These are phyloP conservation scores for Ophiocordyceps sinensis DNA, from an alignment of 2,329 filamentous ascomycete species.

Conservation along the genomic window DNA sequence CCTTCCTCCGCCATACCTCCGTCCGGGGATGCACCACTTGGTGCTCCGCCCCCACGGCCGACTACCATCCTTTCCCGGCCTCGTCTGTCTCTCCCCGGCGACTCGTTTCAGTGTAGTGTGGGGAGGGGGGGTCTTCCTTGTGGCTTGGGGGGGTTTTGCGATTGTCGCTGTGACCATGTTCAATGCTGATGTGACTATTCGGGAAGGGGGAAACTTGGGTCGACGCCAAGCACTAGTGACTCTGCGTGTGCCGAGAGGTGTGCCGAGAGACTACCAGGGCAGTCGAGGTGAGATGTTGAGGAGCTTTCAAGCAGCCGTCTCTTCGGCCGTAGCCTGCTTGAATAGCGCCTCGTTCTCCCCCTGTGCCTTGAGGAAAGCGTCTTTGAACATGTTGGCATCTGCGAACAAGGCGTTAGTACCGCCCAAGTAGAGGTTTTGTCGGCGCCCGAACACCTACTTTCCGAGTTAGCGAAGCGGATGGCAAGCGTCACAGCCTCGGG, in stretches of 20 bases:
- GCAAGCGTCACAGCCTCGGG: slow-evolving; percentile 91
- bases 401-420: slow-evolving; percentile 3
- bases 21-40: slow-evolving; percentile 2
- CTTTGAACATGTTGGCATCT: slow-evolving; percentile 98
- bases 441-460: slow-evolving; percentile 52
- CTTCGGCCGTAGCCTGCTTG: slow-evolving; percentile 25
- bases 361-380: slow-evolving; percentile 92
- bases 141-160: slow-evolving; percentile 1
- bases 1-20: slow-evolving; percentile 3
- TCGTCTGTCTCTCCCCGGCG: slow-evolving; percentile 1
- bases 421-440: neutral
- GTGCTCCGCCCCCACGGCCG: slow-evolving; percentile 1
- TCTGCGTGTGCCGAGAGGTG: neutral
- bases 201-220: slow-evolving; percentile 3
- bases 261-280: neutral
- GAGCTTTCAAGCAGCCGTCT: slow-evolving; percentile 9
- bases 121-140: neutral
- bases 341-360: slow-evolving; percentile 89
- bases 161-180: slow-evolving; percentile 5
- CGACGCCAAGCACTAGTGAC: slow-evolving; percentile 1
- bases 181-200: slow-evolving; percentile 8
- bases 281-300: neutral
- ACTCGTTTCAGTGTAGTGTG: slow-evolving; percentile 1
- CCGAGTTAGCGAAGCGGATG: slow-evolving; percentile 93
- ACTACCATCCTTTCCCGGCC: slow-evolving; percentile 2